A percentile compares a stretch with the other conserved stretches of the same genome.
These are phyloP conservation scores for Thelonectria blattea DNA, from an alignment of 2,329 filamentous ascomycete genomes.

Conservation along the genomic window DNA sequence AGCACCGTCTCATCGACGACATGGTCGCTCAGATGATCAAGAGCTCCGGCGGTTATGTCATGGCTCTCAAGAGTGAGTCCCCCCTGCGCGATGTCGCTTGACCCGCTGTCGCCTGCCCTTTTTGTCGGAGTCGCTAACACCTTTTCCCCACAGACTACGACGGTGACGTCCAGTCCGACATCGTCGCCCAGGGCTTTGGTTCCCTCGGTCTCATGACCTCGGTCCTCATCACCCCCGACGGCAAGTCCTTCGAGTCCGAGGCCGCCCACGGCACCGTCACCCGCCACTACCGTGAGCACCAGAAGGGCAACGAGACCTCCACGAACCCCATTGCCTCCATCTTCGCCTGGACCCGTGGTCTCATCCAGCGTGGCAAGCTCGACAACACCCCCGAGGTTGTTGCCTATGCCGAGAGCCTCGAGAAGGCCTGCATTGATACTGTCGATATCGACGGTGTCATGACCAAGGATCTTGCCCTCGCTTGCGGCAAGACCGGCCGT, in stretches of 20 bases:
- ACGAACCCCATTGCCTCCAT: constrained; percentile 99
- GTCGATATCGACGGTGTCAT: constrained; percentile 95
- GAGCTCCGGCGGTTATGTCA: constrained; percentile 93
- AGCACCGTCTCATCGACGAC: constrained; percentile 98
- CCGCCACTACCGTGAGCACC: constrained; percentile 97
- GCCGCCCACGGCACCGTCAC: constrained; percentile 98
- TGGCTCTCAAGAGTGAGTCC: constrained; percentile 92
- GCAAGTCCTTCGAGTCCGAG: constrained; percentile 96
- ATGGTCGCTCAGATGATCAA: constrained; percentile 99
- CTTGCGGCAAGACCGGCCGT: constrained; percentile 85
- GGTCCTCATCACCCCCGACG: constrained; percentile 93
- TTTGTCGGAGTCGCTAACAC: constrained; percentile 21
- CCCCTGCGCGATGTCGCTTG: constrained; percentile 11
- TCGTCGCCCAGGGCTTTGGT: constrained; percentile 97
- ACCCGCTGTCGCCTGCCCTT: constrained; percentile 1
- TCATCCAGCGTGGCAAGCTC: constrained; percentile 90
- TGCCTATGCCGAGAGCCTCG: constrained; percentile 87
- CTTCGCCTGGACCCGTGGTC: constrained; percentile 97
- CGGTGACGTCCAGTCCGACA: constrained; percentile 97
- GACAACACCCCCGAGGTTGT: constrained; percentile 92
- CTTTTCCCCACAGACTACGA: constrained; percentile 78
- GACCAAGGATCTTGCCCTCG: constrained; percentile 98
- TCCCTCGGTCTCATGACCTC: constrained; percentile 99
- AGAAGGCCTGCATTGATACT: constrained; percentile 92
- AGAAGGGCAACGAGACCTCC: constrained; percentile 95